Percentiles rank a stretch among this genome's conserved stretches.
phyloP scores from a whole-genome alignment of 345 rosid species.

The Punica granatum region DNA sequence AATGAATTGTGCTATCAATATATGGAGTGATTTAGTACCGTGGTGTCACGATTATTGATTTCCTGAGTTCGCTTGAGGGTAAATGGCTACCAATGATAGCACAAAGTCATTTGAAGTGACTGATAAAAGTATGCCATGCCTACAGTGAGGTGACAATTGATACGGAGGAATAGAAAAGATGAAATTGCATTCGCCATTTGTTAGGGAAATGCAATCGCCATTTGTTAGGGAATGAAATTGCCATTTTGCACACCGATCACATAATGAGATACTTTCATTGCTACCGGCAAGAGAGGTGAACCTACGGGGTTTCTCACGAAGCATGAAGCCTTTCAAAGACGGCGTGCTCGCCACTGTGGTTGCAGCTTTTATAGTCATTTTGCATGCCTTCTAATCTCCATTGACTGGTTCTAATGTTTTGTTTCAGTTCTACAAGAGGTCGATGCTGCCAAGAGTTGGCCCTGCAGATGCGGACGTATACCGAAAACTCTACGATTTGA shows the following conservation, averaged over 20 bases:
- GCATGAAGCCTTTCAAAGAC: neutral
- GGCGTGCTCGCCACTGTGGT: neutral
- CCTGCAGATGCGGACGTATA: constrained; percentile 65
- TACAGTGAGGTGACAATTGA: too few species aligned
- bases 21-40: too few species aligned
- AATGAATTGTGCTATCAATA: too few species aligned
- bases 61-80: too few species aligned
- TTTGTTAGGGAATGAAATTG: neutral
- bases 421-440: constrained; percentile 61
- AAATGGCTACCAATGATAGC: too few species aligned
- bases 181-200: too few species aligned
- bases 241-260: too few species aligned
- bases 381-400: neutral
- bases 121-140: too few species aligned
- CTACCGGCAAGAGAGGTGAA: neutral
- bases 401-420: neutral
- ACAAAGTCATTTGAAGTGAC: too few species aligned
- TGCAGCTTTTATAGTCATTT: neutral
- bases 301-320: neutral
- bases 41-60: too few species aligned
- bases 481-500: constrained; percentile 78
- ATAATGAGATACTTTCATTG: neutral
- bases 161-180: too few species aligned
- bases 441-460: constrained; percentile 64
- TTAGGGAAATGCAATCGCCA: too few species aligned